Base-by-base conservation (phyloP, 805 yeast species). In the Candida ascalaphidarum region DNA sequence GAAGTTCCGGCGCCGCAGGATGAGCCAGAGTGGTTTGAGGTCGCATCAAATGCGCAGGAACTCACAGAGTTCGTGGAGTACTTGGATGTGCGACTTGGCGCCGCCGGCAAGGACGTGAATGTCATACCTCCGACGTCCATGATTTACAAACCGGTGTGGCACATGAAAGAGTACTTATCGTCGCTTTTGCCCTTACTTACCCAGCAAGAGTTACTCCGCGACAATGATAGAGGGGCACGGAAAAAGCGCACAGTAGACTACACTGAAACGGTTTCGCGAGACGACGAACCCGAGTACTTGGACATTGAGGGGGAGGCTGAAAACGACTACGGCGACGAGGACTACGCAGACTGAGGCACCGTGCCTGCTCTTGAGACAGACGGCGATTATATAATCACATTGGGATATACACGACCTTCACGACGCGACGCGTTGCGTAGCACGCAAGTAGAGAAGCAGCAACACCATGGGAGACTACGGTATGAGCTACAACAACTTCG, bases 31-130 rank as follows among this genome's bases (percentile, higher is more conserved):
- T 54, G 63, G 56, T 58, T 48, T 31, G 59, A 57, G 31, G 58
- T 62, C 3, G 69, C 69, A 0, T 31, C 53, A 7, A 48, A 45
- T 31, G 35, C 42, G 12, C 35, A 27, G 2, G 59, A 60, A 30
- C 42, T 62, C 22, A 29, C 34, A 9, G 29, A 19, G 3, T 62
- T 62, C 37, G 40, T 52, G 3, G 36, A 37, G 1, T 48, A 36
- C 29, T 28, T 62, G 11, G 35, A 37, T 3, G 14, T n/a, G 9
- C 43, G 43, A 22, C 34, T 59, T 21, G 57, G 52, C 4, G 23
- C 26, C 5, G 27, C 22, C 9, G 27, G 25, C 11, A 26, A 14
- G 7, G 29, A 26, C 4, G 23, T 25, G 9, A 28, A 31, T 11
- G 27, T 21, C 6, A 27, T 48, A 11, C 32, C 48, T 2, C 40